Conservation (phyloP, 176 grass and related monocot species). For the Oryza coarctata region DNA sequence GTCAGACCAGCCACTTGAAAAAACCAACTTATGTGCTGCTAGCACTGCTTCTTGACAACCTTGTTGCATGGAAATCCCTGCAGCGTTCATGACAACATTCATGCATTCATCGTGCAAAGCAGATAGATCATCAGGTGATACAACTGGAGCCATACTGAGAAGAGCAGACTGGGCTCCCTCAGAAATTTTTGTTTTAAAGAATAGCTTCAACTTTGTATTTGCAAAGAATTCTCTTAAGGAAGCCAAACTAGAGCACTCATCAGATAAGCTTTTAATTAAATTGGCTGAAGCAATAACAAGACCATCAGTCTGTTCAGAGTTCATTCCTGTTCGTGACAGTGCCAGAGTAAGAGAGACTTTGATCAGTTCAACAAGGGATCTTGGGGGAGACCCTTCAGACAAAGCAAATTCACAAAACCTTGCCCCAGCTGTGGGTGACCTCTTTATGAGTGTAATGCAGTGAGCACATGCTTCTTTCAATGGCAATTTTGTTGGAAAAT, state of each 20-base stretch:
- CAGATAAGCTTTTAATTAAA: conserved; percentile 65
- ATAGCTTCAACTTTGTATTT: conserved; percentile 52
- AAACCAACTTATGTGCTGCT: conserved; percentile 69
- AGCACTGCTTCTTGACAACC: conserved; percentile 50
- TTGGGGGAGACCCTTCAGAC: conserved; percentile 72
- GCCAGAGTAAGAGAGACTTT: conserved; percentile 57
- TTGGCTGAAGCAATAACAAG: conserved; percentile 72
- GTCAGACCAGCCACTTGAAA: conserved; percentile 56
- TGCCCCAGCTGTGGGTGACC: conserved; percentile 73
- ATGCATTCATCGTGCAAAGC: conserved; percentile 60
- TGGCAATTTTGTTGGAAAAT: conserved; percentile 80
- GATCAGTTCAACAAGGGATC: conserved; percentile 60
- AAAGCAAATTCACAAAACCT: conserved; percentile 93
- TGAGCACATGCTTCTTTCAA: conserved; percentile 71
- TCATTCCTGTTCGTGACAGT: conserved; percentile 62
- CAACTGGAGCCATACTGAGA: conserved; percentile 57
- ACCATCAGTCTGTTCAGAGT: conserved; percentile 68
- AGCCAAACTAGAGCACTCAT: conserved; percentile 46
- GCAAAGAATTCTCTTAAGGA: conserved; percentile 62
- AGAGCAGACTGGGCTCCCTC: conserved; percentile 69
- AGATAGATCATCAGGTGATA: conserved; percentile 56
- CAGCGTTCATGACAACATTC: conserved; percentile 57
- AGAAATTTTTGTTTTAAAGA: conserved; percentile 63
- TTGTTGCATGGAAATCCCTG: conserved; percentile 49
- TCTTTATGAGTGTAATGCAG: conserved; percentile 76